Conservation (phyloP, 192 early-diverging fungal genomes). For the Powellomyces hirtus region DNA sequence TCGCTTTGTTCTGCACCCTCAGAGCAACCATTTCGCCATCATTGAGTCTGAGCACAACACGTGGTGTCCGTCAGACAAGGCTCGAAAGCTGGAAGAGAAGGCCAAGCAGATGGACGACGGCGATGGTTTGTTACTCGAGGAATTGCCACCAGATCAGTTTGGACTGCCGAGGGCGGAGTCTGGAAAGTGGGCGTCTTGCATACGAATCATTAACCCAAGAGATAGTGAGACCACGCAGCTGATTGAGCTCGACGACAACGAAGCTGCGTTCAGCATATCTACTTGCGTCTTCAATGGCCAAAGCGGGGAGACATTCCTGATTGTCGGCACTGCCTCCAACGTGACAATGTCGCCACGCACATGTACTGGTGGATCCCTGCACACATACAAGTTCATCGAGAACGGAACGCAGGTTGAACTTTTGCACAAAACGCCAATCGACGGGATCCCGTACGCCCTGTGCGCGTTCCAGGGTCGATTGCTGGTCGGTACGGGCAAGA, state of each 20-base stretch:
- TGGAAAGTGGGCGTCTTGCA: conserved; percentile 85
- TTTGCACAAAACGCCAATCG: conserved; percentile 82
- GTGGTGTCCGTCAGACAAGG: conserved; percentile 64
- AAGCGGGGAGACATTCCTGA: conserved; percentile 59
- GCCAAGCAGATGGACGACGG: conserved; percentile 41
- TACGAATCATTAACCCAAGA: conserved; percentile 77
- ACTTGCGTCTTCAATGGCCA: conserved; percentile 32
- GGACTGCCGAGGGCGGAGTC: conserved; percentile 65
- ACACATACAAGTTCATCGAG: conserved; percentile 68
- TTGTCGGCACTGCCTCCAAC: conserved; percentile 81
- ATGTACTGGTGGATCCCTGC: conserved; percentile 68
- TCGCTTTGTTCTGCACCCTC: conserved; percentile 68
- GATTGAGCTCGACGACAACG: conserved; percentile 78
- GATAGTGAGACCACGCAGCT: conserved; percentile 64
- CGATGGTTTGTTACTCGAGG: conserved; percentile 40
- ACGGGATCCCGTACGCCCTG: conserved; percentile 82
- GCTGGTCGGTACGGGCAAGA: conserved; percentile 83
- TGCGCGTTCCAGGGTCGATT: conserved; percentile 83
- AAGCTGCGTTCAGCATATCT: conserved; percentile 70
- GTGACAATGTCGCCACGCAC: conserved; percentile 67
- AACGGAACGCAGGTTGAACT: conserved; percentile 70
- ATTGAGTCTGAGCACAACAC: conserved; percentile 86
- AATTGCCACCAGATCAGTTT: conserved; percentile 74
- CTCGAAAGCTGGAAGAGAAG: conserved; percentile 49
- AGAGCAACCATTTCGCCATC: conserved; percentile 81